Conservation (phyloP, 345 rosid species). For the Turnera subulata region DNA sequence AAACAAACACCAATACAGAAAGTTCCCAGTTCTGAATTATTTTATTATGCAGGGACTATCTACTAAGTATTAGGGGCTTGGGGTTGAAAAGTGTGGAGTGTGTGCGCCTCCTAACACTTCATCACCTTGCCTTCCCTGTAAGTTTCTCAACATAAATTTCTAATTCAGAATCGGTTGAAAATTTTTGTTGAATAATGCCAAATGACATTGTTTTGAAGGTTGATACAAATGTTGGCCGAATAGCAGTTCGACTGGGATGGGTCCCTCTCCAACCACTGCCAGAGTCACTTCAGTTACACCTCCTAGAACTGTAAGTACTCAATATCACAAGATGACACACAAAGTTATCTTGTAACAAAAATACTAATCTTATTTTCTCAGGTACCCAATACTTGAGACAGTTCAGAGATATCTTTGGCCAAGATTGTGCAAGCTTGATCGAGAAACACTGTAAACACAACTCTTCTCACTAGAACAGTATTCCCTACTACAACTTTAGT, state of each 20-base stretch:
- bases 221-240: constrained; percentile 94
- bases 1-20: not conserved
- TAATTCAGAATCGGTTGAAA: constrained; percentile 5
- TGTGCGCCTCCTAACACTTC: constrained; percentile 87
- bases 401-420: constrained; percentile 96
- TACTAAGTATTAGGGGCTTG: constrained; percentile 74
- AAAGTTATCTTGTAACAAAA: constrained; percentile 4
- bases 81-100: constrained; percentile 98
- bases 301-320: constrained; percentile 80
- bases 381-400: constrained; percentile 88
- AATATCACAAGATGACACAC: constrained; percentile 10
- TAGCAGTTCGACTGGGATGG: constrained; percentile 97
- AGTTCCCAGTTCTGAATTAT: constrained; percentile 12
- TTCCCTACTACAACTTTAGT: not conserved
- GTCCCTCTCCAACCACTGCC: constrained; percentile 94
- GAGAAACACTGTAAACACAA: constrained; percentile 63
- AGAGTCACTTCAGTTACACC: constrained; percentile 86
- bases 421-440: constrained; percentile 91
- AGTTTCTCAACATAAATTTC: constrained; percentile 31
- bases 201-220: constrained; percentile 48
- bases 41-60: constrained; percentile 61
- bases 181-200: constrained; percentile 7
- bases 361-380: constrained; percentile 30
- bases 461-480: constrained; percentile 17
- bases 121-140: constrained; percentile 92